Base-by-base conservation (phyloP, 2,329 filamentous ascomycete genomes). In the Plectosphaerella sp. region DNA sequence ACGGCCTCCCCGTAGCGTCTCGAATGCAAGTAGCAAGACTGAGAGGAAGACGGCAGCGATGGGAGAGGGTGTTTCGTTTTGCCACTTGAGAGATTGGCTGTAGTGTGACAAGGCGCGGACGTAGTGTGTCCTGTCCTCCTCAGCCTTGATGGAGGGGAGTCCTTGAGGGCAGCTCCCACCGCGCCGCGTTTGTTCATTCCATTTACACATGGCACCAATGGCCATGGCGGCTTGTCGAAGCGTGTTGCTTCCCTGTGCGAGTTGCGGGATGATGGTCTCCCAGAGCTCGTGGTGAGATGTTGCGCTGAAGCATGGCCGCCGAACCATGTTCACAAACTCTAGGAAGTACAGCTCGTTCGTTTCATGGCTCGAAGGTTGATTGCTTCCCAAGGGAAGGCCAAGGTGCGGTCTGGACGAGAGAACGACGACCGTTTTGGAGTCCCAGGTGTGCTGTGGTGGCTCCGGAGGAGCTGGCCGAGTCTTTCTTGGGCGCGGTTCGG, bases 101-200 rank as follows among this genome's bases (percentile, higher is more conserved):
- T 72, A 70, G 49, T 70, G 64, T 3, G 60, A 57, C 5, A 73
- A 54, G 0, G 69, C 70, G 2, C 63, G 58, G 28, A 63, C 58
- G 55, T 72, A 71, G 50, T 66, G 63, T 22, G 48, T 12, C 45
- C 58, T 57, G 46, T 49, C 52, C 15, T 56, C 47, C 28, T 33
- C 28, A 12, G 28, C 28, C 28, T 33, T 9, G 8, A 33, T 33
- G 8, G 28, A 2, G 8, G 28, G 28, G 8, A 12, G 11, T 5
- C 28, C 8, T 9, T 33, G 8, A 9, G 28, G 28, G 28, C 28
- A 33, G 28, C 28, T 9, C 8, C 8, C 11, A 7, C 28, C 28
- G 28, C 28, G 28, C 28, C 11, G 28, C 4, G 57, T 59, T 16
- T 59, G 53, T 15, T 54, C 53, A 50, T 59, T 54, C 61, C 62